Conservation (phyloP, 139 green algal genomes). For the Deuterostichococcus epilithicus region DNA sequence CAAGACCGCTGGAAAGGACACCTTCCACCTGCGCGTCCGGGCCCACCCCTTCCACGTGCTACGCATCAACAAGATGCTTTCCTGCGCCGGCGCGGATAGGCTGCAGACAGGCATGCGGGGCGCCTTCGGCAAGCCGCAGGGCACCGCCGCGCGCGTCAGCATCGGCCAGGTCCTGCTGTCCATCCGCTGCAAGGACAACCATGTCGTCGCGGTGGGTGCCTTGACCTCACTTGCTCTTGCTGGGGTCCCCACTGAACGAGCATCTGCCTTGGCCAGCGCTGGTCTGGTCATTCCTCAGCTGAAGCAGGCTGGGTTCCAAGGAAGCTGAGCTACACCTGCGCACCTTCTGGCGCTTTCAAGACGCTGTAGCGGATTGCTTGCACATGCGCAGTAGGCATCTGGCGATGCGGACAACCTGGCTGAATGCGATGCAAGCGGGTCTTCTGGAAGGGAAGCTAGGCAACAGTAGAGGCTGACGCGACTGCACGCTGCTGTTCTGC, state of each 20-base stretch:
- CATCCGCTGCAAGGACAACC: constrained; percentile 90
- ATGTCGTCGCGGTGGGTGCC: constrained; percentile 32
- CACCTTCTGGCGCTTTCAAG: too few relatives aligned
- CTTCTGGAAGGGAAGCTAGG: too few relatives aligned
- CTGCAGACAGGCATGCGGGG: constrained; percentile 99
- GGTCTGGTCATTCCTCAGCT: too few relatives aligned
- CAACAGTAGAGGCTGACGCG: too few relatives aligned
- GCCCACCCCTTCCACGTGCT: constrained; percentile 99
- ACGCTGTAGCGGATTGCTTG: too few relatives aligned
- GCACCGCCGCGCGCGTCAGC: constrained; percentile 82
- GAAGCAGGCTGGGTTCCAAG: too few relatives aligned
- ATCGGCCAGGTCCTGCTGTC: constrained; percentile 98
- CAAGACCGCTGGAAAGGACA: constrained; percentile 95
- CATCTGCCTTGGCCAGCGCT: too few relatives aligned
- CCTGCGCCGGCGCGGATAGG: constrained; percentile 97
- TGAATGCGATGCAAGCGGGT: too few relatives aligned
- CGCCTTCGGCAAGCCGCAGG: constrained; percentile 96
- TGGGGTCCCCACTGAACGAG: too few relatives aligned
- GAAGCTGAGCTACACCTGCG: too few relatives aligned
- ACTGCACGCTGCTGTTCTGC: constrained; percentile 7
- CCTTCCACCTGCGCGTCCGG: constrained; percentile 96
- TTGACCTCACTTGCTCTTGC: background rate
- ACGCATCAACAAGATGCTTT: constrained; percentile 99
- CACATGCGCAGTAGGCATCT: background rate
- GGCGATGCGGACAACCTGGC: too few relatives aligned